phyloP scores from a whole-genome alignment of 1,139 yeast genomes.

The Blastobotrys capitulatus region DNA sequence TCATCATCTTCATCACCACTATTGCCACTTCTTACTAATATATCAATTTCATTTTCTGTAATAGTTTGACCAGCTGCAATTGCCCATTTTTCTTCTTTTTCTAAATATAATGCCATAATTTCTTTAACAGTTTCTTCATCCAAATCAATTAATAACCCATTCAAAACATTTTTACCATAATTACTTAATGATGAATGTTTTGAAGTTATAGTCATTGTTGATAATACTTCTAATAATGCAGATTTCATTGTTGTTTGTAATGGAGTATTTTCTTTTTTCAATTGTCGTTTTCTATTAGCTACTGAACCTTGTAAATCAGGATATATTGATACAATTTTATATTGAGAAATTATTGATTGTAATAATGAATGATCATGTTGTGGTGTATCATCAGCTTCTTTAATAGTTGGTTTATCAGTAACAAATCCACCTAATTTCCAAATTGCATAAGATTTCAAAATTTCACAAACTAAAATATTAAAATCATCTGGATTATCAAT shows the following conservation, averaged over 20 bases:
- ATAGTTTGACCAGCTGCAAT: slow-evolving; percentile 15
- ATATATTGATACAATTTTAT: slow-evolving; percentile 5
- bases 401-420: neutral
- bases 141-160: slow-evolving; percentile 4
- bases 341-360: slow-evolving; percentile 6
- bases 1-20: slow-evolving; percentile 7
- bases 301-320: slow-evolving; percentile 1
- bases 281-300: slow-evolving; percentile 5
- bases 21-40: slow-evolving; percentile 8
- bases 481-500: slow-evolving; percentile 1
- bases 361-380: slow-evolving; percentile 1
- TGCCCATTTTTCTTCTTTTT: slow-evolving; percentile 19
- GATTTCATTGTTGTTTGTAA: slow-evolving; percentile 12
- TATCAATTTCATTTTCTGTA: slow-evolving; percentile 13
- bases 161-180: slow-evolving; percentile 11
- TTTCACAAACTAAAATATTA: neutral
- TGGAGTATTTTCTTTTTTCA: slow-evolving; percentile 1
- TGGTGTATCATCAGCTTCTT: slow-evolving; percentile 2
- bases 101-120: slow-evolving; percentile 20
- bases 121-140: slow-evolving; percentile 13
- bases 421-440: slow-evolving; percentile 21
- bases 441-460: slow-evolving; percentile 21
- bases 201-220: slow-evolving; percentile 12
- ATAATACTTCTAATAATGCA: slow-evolving; percentile 17
- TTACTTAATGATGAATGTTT: slow-evolving; percentile 11